Evolutionary conservation across 1,139 yeast species (phyloP).

Genomic region (Kodamaea ohmeri): DNA sequence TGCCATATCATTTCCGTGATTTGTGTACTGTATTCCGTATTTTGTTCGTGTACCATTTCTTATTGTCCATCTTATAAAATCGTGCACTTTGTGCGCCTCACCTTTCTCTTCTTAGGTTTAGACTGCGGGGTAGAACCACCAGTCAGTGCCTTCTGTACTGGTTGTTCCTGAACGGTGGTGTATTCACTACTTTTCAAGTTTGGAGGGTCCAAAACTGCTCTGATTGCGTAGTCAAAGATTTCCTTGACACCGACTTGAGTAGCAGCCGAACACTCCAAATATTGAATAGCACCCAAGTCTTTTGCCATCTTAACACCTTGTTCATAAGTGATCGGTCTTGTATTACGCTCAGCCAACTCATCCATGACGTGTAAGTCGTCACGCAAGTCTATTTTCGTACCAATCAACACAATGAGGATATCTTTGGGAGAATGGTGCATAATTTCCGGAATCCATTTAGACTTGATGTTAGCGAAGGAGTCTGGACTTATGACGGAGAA

Average conservation of each 20-base stretch:
- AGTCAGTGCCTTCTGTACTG: constrained; percentile 7
- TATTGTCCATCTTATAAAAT: constrained; percentile 34
- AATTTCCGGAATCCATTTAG: constrained; percentile 84
- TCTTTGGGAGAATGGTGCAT: constrained; percentile 79
- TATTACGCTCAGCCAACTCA: constrained; percentile 61
- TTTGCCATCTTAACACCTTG: constrained; percentile 70
- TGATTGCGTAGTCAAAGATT: constrained; percentile 78
- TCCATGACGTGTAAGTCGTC: constrained; percentile 78
- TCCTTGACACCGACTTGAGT: constrained; percentile 84
- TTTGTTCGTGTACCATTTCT: too few species aligned
- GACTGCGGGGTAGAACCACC: constrained; percentile 10
- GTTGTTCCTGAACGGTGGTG: constrained; percentile 8
- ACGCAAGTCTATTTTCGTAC: constrained; percentile 83
- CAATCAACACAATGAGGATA: constrained; percentile 73
- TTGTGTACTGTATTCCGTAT: too few species aligned
- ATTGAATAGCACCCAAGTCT: constrained; percentile 70
- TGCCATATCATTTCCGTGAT: too few species aligned
- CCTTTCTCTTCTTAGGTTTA: constrained; percentile 27
- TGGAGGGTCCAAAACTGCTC: constrained; percentile 65
- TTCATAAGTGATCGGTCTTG: constrained; percentile 56
- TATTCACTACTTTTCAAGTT: constrained; percentile 15
- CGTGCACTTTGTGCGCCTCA: constrained; percentile 27
- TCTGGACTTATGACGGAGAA: constrained; percentile 83
- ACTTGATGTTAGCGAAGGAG: constrained; percentile 73
- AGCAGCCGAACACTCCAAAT: constrained; percentile 91